Evolutionary conservation across 192 early-diverging fungal genomes (phyloP).

Genomic region (Cladochytrium replicatum): DNA sequence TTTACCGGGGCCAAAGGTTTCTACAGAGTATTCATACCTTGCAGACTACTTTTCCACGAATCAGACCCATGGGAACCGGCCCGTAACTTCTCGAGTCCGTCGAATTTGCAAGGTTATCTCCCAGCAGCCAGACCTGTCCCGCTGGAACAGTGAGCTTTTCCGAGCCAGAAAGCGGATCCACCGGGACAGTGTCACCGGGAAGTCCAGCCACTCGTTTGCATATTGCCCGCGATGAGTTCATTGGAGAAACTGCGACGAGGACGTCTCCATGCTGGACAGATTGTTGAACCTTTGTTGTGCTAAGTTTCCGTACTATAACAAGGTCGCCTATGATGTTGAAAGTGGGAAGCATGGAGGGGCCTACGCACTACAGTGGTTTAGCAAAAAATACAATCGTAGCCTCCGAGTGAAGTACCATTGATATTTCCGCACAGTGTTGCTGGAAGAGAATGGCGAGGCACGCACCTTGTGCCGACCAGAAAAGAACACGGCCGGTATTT

Average conservation of each 20-base stretch:
- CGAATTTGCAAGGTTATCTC: slow-evolving; percentile 85
- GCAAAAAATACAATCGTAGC: background rate
- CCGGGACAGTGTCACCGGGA: slow-evolving; percentile 70
- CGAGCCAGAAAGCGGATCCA: slow-evolving; percentile 54
- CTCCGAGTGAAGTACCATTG: slow-evolving; percentile 42
- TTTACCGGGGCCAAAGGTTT: no score
- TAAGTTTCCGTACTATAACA: slow-evolving; percentile 38
- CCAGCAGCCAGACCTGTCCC: slow-evolving; percentile 86
- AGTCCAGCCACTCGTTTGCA: slow-evolving; percentile 78
- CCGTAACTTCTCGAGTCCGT: slow-evolving; percentile 85
- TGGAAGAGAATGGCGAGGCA: slow-evolving; percentile 63
- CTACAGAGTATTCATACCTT: no score
- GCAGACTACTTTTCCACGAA: slow-evolving; percentile 68
- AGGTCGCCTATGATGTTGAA: slow-evolving; percentile 74
- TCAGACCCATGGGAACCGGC: slow-evolving; percentile 69
- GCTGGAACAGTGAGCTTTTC: slow-evolving; percentile 60
- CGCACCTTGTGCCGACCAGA: slow-evolving; percentile 53
- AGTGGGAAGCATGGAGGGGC: slow-evolving; percentile 88
- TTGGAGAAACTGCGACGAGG: slow-evolving; percentile 65
- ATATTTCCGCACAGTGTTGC: slow-evolving; percentile 63
- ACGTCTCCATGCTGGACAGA: slow-evolving; percentile 55
- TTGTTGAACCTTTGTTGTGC: background rate
- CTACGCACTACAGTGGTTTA: slow-evolving; percentile 46
- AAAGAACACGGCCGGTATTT: no score
- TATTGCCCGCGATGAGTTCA: slow-evolving; percentile 51